Base-by-base conservation (phyloP, 2,329 filamentous ascomycete genomes). In the Cordyceps fumosorosea region DNA sequence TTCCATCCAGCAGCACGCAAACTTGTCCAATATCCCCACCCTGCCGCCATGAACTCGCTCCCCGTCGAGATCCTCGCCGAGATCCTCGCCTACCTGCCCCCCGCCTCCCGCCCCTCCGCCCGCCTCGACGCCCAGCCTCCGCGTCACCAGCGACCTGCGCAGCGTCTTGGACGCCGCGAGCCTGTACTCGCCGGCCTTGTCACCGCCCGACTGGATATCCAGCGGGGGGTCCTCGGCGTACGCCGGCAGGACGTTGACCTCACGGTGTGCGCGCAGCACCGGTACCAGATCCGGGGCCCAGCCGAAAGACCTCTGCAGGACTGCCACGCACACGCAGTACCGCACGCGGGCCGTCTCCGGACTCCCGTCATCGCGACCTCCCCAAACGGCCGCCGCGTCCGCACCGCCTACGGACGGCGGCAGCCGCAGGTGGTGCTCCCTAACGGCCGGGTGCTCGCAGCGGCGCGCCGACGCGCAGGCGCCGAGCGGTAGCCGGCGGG, bases 41-140 rank as follows among this genome's bases (percentile, higher is more conserved):
- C 40, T 14, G 5, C 44, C 18, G 8, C 11, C 26, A 78, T 74
- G 70, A 63, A 71, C 60, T 66, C 65, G 1, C 70, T 75, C 18
- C 73, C 73, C 14, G 45, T 67, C 16, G 72, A 75, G 57, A 62
- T 75, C 56, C 55, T 75, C 62, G 50, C 64, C 52, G 66, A 69
- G 32, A 72, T 75, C 58, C 67, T 72, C 24, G 26, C 53, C 44
- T 60, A 71, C 61, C 66, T 74, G 22, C 66, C 68, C 26, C 56
- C 65, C 4, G 63, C 67, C 7, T 60, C 58, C 44, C 60, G 63
- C 57, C 69, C 70, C 56, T 60, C 67, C 24, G 68, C n/a, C n/a
- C n/a, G 40, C 5, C 20, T 54, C 26, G n/a, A 37, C 44, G 57
- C 57, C 57, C 3, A 60, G 12, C 7, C 40, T 53, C n/a, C 57